Evolutionary conservation across 2,329 filamentous ascomycete genomes (phyloP), one percentile per base, ranked within the genome.

Genomic region (Aspergillus texensis): DNA sequence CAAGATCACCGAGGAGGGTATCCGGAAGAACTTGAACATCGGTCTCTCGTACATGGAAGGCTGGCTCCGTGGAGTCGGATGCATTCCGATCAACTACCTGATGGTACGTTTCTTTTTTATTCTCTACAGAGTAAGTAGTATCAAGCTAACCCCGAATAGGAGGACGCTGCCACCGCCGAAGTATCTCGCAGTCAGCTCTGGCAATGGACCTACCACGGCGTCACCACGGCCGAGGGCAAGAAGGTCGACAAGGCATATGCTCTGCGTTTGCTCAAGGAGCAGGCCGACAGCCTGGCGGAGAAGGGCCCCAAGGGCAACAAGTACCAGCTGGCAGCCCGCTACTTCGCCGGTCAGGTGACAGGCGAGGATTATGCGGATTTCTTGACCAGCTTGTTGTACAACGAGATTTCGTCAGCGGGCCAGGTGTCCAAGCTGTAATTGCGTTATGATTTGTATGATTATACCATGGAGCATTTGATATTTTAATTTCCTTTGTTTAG

Each of bases 321-420:
- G 85, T 97, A 85, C 82, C 88, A 90, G 64, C 86, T 97, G 59
- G 95, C 95, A 0, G 92, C 92, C 1, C 90, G 96, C 80, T 98
- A 98, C 82, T 97, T 98, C 75, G 88, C 92, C 39, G 84, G 88
- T 53, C 95, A 99, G 84, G 91, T 98, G 62, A 98, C 94, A 3
- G 95, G 95, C 62, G 95, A 98, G 84, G 94, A 97, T 71, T 98
- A 98, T 78, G 93, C 94, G 14, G 95, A 99, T 79, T 98, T 98
- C 83, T 81, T 99, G 83, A 97, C 71, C 66, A 95, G 91, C 58
- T 81, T 97, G 70, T 81, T 97, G 57, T 96, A 96, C 80, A 92
- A 78, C 34, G 76, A 78, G 70, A 78, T 78, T 62, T 78, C 76
- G 41, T 87, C 88, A 64, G 85, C 91, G 62, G 91, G 91, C 66